Base-by-base conservation (phyloP, 2,329 filamentous ascomycete genomes). In the Ceratocystis ficicola region DNA sequence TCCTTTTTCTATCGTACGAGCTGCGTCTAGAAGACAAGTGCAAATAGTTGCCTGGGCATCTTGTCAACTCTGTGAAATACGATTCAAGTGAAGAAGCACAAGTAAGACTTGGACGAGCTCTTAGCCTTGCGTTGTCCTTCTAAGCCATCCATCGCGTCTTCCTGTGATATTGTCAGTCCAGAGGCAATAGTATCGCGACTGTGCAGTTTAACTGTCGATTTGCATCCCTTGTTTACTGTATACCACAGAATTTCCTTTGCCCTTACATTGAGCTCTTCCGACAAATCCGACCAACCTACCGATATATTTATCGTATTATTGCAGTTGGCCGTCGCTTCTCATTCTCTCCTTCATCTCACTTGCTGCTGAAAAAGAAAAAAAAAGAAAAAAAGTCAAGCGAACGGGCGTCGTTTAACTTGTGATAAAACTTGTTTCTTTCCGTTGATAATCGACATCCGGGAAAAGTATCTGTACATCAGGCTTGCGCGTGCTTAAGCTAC, bases 31-130 rank as follows among this genome's bases (percentile, higher is more conserved):
- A 46, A 63, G 44, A 46, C 61, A 63, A 46, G 61, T 48, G 61
- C 55, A 48, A 48, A 63, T 63, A 63, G 44, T 32, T 48, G 44
- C 61, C 55, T 59, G 55, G 28, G 55, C 55, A 48, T 48, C 48
- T 20, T 63, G 44, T 50, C 61, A 25, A 63, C 44, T 63, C 28
- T 41, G 61, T 63, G 61, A 63, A 63, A 46, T 63, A 63, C 61
- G 46, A 44, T 17, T 32, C 15, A 59, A 32, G 55, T 59, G 55
- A 59, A 59, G 55, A 59, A 59, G 15, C 28, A 36, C 55, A 59
- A 59, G 52, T 59, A 63, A 50, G 62, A 50, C 62, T 50, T 63
- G 41, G 44, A 28, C 60, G 25, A 62, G 55, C 28, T 59, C 55
- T 36, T 25, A 36, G 25, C 55, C 55, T 32, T 59, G 15, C 55